Conservation (phyloP, 331 rosid genomes). For the Quercus phellos region DNA sequence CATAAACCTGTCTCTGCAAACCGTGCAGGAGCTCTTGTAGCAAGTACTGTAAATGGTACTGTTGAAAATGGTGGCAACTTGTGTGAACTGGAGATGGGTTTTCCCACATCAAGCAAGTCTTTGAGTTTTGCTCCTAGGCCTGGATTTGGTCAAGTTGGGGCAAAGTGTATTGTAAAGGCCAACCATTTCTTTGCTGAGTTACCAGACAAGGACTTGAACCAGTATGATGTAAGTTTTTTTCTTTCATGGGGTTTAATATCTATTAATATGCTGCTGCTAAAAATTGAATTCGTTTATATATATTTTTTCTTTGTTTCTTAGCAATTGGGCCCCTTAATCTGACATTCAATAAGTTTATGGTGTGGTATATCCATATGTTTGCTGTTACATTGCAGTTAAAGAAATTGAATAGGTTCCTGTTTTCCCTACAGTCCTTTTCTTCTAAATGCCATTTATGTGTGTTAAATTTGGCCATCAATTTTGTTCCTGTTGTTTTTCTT, state of each 20-base stretch:
- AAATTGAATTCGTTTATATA: conserved; percentile 13
- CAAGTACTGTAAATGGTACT: conserved; percentile 27
- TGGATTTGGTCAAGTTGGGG: conserved; percentile 86
- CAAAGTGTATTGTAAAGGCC: conserved; percentile 88
- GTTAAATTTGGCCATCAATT: conserved; percentile 29
- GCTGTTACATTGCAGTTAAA: conserved; percentile 33
- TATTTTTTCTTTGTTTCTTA: conserved; percentile 2
- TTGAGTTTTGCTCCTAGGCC: conserved; percentile 79
- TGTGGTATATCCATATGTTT: conserved; percentile 35
- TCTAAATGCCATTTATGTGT: conserved; percentile 46
- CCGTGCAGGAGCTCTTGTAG: conserved; percentile 22
- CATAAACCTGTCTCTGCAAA: conserved; percentile 28
- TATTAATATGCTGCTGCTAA: conserved; percentile 5
- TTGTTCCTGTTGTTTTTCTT: conserved; percentile 53
- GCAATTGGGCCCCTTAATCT: conserved; percentile 34
- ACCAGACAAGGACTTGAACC: conserved; percentile 96
- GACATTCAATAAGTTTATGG: conserved; percentile 38
- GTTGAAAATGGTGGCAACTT: conserved; percentile 44
- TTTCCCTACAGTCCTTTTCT: conserved; percentile 40
- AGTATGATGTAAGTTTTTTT: conserved; percentile 77
- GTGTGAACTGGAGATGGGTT: conserved; percentile 57
- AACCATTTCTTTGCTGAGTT: conserved; percentile 96
- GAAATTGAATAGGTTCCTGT: conserved; percentile 37
- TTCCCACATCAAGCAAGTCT: conserved; percentile 80
- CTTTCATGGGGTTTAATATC: conserved; percentile 9